These are phyloP conservation scores for Amaranthus cruentus DNA, from an alignment of 148 eudicot species.

Conservation along the genomic window DNA sequence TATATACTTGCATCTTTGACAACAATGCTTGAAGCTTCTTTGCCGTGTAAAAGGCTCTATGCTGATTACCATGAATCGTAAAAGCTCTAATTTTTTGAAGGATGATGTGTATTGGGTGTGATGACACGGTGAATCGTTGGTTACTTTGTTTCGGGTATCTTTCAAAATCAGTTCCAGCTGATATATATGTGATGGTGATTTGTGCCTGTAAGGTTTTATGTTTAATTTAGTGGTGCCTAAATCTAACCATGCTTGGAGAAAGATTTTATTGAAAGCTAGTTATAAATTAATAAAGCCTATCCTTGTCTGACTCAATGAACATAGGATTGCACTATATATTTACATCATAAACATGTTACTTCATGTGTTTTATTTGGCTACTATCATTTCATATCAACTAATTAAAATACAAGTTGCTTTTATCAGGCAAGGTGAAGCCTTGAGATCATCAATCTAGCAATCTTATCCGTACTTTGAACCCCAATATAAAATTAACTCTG, in stretches of 20 bases:
- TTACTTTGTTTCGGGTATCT: neutral
- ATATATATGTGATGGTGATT: neutral
- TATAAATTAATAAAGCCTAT: neutral
- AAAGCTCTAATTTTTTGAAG: neutral
- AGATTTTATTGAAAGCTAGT: neutral
- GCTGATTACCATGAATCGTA: neutral
- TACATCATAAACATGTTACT: constrained; percentile 5
- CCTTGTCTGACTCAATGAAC: constrained; percentile 11
- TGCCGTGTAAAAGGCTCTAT: neutral
- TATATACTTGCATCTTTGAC: neutral
- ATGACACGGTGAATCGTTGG: neutral
- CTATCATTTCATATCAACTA: neutral
- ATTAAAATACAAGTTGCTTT: neutral
- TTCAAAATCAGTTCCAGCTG: neutral
- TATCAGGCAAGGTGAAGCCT: neutral
- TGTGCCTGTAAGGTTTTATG: neutral
- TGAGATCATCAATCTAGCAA: neutral
- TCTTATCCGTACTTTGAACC: neutral
- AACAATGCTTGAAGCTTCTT: neutral
- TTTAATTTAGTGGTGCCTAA: neutral
- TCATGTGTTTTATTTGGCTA: constrained; percentile 6
- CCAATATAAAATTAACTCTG: no score
- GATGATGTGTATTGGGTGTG: neutral
- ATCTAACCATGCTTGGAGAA: no score
- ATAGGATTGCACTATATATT: constrained; percentile 6